These are phyloP conservation scores for Phytophthora pinifolia DNA, from an alignment of 352 stramenopile species.

Conservation along the genomic window DNA sequence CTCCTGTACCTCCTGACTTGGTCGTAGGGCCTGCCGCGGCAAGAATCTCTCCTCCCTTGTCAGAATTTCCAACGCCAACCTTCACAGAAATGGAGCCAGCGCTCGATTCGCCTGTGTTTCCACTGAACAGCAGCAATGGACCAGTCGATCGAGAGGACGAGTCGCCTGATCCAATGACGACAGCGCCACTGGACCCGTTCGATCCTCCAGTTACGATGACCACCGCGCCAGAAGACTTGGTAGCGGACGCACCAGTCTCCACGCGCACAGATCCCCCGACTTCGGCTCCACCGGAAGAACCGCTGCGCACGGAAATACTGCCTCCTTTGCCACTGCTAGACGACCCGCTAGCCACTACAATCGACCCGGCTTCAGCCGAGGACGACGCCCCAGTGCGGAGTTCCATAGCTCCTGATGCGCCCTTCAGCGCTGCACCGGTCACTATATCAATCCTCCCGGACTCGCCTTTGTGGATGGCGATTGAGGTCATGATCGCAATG, in stretches of 20 bases:
- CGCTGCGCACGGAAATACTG: conserved; percentile 31
- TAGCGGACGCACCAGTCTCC: conserved; percentile 38
- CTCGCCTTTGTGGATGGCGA: conserved; percentile 11
- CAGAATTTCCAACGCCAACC: conserved; percentile 34
- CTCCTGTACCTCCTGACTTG: conserved; percentile 32
- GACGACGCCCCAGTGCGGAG: conserved; percentile 43
- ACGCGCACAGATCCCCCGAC: conserved; percentile 51
- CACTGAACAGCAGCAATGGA: conserved; percentile 42
- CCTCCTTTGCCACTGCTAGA: conserved; percentile 38
- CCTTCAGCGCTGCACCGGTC: conserved; percentile 28
- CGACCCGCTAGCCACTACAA: conserved; percentile 36
- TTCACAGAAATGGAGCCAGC: conserved; percentile 44
- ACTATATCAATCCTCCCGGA: conserved; percentile 36
- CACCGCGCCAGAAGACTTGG: conserved; percentile 48
- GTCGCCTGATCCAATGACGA: conserved; percentile 52
- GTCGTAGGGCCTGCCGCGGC: conserved; percentile 34
- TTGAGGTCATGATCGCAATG: conserved; percentile 41
- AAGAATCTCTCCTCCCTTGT: conserved; percentile 28
- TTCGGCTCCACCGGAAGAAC: conserved; percentile 35
- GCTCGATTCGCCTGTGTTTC: conserved; percentile 34
- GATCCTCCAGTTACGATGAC: conserved; percentile 35
- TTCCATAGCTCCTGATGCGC: conserved; percentile 38
- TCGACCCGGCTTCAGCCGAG: conserved; percentile 26
- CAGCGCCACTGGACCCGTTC: conserved; percentile 47
- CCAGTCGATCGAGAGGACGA: conserved; percentile 44